Percentiles rank a stretch among this genome's conserved stretches.
Evolutionary conservation across 352 stramenopile species (phyloP).

Genomic region (Phytopythium boreale): DNA sequence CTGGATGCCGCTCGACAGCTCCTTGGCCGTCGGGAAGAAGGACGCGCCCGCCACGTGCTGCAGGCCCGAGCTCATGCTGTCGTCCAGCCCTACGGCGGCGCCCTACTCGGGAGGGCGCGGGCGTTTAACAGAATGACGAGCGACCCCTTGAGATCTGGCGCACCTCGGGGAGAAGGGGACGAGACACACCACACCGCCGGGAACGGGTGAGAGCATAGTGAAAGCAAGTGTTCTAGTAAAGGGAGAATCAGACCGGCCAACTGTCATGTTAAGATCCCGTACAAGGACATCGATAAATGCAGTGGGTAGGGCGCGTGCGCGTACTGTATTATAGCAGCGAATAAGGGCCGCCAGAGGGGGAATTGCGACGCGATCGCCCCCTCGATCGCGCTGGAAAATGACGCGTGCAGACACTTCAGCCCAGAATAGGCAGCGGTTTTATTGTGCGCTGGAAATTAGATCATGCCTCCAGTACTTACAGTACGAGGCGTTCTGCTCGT

Average conservation of each 20-base stretch:
- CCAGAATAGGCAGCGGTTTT: too few species aligned
- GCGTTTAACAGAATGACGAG: not conserved
- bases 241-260: constrained; percentile 2
- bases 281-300: not conserved
- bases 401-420: too few species aligned
- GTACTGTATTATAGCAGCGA: too few species aligned
- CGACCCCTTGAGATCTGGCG: constrained; percentile 1
- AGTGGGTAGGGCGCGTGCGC: too few species aligned
- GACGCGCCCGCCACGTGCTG: constrained; percentile 30
- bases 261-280: constrained; percentile 1
- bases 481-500: too few species aligned
- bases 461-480: too few species aligned
- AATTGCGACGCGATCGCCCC: too few species aligned
- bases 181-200: too few species aligned
- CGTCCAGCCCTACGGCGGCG: too few species aligned
- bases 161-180: not conserved
- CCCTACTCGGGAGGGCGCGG: not conserved
- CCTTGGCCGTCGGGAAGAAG: constrained; percentile 86
- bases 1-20: constrained; percentile 77
- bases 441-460: too few species aligned
- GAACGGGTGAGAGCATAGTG: constrained; percentile 9
- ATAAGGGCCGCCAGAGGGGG: too few species aligned
- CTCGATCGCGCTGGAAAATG: too few species aligned
- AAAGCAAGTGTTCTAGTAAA: constrained; percentile 12
- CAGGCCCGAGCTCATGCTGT: not conserved